Evolutionary conservation across 2,329 filamentous ascomycete species (phyloP).

Genomic region (Trichoderma koningiopsis): DNA sequence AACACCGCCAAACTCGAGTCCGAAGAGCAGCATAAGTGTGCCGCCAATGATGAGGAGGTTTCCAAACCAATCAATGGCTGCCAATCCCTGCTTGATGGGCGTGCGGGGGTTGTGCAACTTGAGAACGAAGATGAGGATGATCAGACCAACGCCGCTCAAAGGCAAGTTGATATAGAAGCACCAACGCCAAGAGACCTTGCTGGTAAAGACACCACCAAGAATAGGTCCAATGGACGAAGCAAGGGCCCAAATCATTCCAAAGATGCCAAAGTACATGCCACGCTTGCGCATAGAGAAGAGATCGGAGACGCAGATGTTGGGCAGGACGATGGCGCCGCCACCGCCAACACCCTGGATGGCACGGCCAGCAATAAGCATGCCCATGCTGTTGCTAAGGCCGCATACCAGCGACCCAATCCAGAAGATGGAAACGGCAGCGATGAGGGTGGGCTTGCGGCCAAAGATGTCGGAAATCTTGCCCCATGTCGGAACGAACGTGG

Average conservation of each 20-base stretch:
- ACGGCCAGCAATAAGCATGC: conserved; percentile 56
- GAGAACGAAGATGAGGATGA: conserved; percentile 61
- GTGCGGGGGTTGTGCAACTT: conserved; percentile 70
- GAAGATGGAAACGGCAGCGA: conserved; percentile 55
- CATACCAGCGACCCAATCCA: conserved; percentile 58
- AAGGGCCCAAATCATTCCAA: conserved; percentile 64
- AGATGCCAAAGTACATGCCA: conserved; percentile 55
- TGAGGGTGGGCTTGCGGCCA: conserved; percentile 58
- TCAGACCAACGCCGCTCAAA: conserved; percentile 49
- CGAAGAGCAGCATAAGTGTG: conserved; percentile 83
- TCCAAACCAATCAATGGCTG: conserved; percentile 63
- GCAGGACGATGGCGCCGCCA: conserved; percentile 60
- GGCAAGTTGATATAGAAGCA: conserved; percentile 68
- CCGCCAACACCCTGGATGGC: conserved; percentile 60
- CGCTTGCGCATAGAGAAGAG: conserved; percentile 55
- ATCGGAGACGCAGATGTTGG: conserved; percentile 61
- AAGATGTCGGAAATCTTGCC: conserved; percentile 63
- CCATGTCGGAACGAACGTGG: conserved; percentile 69
- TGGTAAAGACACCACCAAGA: conserved; percentile 68
- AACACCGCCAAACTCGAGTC: conserved; percentile 81
- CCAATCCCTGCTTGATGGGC: conserved; percentile 61
- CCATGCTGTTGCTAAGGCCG: conserved; percentile 52
- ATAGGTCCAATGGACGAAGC: conserved; percentile 67
- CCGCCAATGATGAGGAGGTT: conserved; percentile 68
- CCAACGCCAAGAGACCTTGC: conserved; percentile 68